These are phyloP conservation scores for Mortierella claussenii DNA, from an alignment of 192 early-diverging fungal genomes.

Conservation along the genomic window DNA sequence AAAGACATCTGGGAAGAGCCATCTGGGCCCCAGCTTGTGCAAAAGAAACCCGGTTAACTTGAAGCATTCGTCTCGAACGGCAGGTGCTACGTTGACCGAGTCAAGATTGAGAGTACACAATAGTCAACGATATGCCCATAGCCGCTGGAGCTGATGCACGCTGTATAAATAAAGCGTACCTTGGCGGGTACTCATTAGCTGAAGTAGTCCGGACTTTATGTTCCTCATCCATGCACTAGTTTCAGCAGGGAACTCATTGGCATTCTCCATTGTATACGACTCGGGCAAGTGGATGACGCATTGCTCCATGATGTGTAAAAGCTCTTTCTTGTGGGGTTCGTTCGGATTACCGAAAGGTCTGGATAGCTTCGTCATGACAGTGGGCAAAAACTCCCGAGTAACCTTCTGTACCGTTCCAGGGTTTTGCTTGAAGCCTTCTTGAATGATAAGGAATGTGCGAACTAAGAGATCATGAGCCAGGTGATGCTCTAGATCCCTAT, in stretches of 20 bases:
- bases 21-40: slow-evolving; percentile 33
- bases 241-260: slow-evolving; percentile 9
- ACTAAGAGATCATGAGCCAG: too few relatives aligned
- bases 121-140: too few relatives aligned
- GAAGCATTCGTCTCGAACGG: slow-evolving; percentile 35
- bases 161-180: slow-evolving; percentile 5
- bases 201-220: slow-evolving; percentile 43
- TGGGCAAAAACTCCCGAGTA: slow-evolving; percentile 36
- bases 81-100: too few relatives aligned
- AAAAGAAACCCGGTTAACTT: slow-evolving; percentile 36
- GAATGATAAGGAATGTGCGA: slow-evolving; percentile 32
- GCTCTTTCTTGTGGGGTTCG: slow-evolving; percentile 32
- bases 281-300: slow-evolving; percentile 28
- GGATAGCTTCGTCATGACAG: slow-evolving; percentile 24
- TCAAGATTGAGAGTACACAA: too few relatives aligned
- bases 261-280: slow-evolving; percentile 27
- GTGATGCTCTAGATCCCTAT: too few relatives aligned
- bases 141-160: too few relatives aligned
- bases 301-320: slow-evolving; percentile 17
- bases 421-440: slow-evolving; percentile 42
- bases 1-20: slow-evolving; percentile 35
- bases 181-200: slow-evolving; percentile 48
- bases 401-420: slow-evolving; percentile 21
- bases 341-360: slow-evolving; percentile 11
- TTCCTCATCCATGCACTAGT: slow-evolving; percentile 25